Evolutionary conservation across 306 rosid species (phyloP), one percentile per base, ranked within the genome.

Genomic region (Rosa chinensis): DNA sequence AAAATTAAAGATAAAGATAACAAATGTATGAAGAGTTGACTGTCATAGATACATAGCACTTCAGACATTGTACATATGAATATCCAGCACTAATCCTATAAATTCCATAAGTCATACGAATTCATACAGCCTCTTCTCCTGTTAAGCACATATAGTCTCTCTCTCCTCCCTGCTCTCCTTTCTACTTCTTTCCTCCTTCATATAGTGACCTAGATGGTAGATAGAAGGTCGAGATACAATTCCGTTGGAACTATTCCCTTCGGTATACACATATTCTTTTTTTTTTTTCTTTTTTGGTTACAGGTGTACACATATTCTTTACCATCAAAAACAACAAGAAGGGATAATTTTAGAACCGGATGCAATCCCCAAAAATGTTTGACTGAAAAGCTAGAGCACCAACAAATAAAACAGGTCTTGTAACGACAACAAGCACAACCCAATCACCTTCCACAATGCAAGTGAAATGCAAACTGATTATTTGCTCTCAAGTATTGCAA

Each of bases 21-120:
- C 28, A 66, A 3, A 50, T 44, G 50, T 32, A 76, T 44, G 64
- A 67, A 76, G 66, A 68, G 66, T 45, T 16, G 48, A 67, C 63
- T 2, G 25, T 16, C 18, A 52, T 5, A 21, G 16, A 66, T 43
- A 32, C 25, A 23, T 20, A 21, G 52, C 18, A 20, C 76, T 66
- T 53, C 21, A 55, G 40, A 25, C 18, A 69, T 69, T 25, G n/a
- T 21, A 45, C 59, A 23, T 23, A 37, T 55, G 25, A n/a, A 20
- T 11, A 66, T 16, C 28, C 10, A 10, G 42, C 28, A 43, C 56
- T 43, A 16, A 37, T 72, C 58, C 6, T 37, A 58, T 48, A 14
- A 59, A 68, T 48, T 23, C 49, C 42, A 47, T 61, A 23, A 45
- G 59, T 40, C 56, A 59, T 61, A 25, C 25, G 25, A 25, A 25